Base-by-base conservation (phyloP, 1,139 yeast genomes). In the Taphrina flavorubra region DNA sequence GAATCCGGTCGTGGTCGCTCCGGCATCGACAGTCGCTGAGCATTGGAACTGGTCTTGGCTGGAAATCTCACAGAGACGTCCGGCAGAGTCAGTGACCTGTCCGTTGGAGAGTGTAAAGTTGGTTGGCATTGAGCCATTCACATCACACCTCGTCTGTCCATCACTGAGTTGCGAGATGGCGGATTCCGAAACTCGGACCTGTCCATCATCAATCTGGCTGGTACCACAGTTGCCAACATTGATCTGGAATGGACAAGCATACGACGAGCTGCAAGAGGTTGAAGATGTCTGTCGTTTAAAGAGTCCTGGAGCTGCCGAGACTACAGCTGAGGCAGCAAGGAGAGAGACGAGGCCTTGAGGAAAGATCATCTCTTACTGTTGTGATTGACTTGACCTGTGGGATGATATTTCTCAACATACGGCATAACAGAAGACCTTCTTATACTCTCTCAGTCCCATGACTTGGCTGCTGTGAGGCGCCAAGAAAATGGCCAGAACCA, bases 1-100 rank as follows among this genome's bases (percentile, higher is more conserved):
- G 47, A 60, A 60, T 16, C 65, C 65, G 11, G 57, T 18, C 36
- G 65, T 60, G 11, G 57, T n/a, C 2, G 65, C 65, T 8, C 65
- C 65, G 1, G 47, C 25, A 8, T 49, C 55, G 16, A 40, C 36
- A 2, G 60, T 55, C 2, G 46, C 56, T 11, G 56, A 40, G 53
- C 67, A 62, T 42, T 62, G 67, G 51, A 62, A 53, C 14, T 62
- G 67, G 37, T 53, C 40, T 20, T 62, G 67, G 34, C 25, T 37
- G 34, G 67, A 53, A 47, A 62, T 62, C 20, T 62, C 59, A 18
- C 67, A 62, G 42, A 55, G 39, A 10, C 67, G 67, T n/a, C 67
- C 67, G 51, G 59, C 44, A 42, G 56, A 49, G 60, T 62, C 67
- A 46, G 60, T 51, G 40, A 62, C 60, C 51, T 39, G 42, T 7